A percentile compares a stretch with the other conserved stretches of the same genome.
Evolutionary conservation across 106 monocot species (phyloP).

Genomic region (Xerophyta viscosa): DNA sequence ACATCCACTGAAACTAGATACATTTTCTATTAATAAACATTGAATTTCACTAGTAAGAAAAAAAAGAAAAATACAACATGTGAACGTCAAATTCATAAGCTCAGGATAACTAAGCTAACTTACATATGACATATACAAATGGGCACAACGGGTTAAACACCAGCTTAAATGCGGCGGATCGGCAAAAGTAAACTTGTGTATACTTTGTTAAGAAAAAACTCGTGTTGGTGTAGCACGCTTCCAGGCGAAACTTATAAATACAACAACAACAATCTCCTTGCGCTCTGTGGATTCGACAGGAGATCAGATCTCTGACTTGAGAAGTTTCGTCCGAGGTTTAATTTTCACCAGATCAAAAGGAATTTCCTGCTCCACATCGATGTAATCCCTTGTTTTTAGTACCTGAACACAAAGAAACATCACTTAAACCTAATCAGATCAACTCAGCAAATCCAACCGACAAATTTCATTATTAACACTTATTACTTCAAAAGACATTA

Average conservation of each 20-base stretch:
- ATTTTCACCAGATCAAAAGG: slow-evolving; percentile 66
- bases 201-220: slow-evolving; percentile 1
- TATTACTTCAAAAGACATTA: no score
- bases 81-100: no score
- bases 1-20: no score
- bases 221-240: not conserved
- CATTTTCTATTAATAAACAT: no score
- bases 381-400: slow-evolving; percentile 80
- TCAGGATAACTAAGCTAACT: no score
- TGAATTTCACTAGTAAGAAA: not conserved
- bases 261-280: not conserved
- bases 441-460: no score
- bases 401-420: slow-evolving; percentile 41
- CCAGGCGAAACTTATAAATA: not conserved
- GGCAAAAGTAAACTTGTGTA: not conserved
- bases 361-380: slow-evolving; percentile 65
- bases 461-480: no score
- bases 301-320: slow-evolving; percentile 78
- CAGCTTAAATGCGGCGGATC: no score
- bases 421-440: not conserved
- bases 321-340: slow-evolving; percentile 62
- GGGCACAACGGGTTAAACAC: no score
- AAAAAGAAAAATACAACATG: no score
- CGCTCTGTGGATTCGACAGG: not conserved
- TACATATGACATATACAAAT: no score